Percentiles rank a stretch among this genome's conserved stretches.
phyloP scores from a whole-genome alignment of 1,284 basidiomycete genomes.

The Boletus semigastroideus region DNA sequence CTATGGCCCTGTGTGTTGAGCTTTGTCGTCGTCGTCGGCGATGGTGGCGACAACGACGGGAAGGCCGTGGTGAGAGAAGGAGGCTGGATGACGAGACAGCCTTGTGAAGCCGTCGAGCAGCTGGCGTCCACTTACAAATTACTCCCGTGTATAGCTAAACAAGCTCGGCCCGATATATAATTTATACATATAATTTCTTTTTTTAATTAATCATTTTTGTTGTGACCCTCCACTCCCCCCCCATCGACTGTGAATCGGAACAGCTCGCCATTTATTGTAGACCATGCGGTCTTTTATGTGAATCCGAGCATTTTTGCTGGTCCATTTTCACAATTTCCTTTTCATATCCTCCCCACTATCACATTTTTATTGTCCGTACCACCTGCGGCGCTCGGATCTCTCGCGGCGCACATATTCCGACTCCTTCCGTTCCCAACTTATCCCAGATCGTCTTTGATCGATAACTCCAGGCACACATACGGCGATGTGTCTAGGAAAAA shows the following conservation, averaged over 20 bases:
- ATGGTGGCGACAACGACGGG: constrained; percentile 6
- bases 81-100: constrained; percentile 11
- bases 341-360: neutral
- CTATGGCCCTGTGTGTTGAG: neutral
- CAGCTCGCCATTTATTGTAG: neutral
- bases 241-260: constrained; percentile 11
- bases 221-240: neutral
- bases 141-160: constrained; percentile 15
- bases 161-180: constrained; percentile 17
- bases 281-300: constrained; percentile 19
- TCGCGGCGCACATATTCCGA: constrained; percentile 8
- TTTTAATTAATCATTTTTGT: neutral
- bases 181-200: neutral
- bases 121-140: constrained; percentile 23
- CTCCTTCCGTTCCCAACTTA: constrained; percentile 9
- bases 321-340: constrained; percentile 14
- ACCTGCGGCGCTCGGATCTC: constrained; percentile 11
- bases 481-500: constrained; percentile 8
- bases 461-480: constrained; percentile 15
- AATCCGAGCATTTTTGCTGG: constrained; percentile 1
- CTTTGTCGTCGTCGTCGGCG: constrained; percentile 18
- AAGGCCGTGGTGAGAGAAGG: constrained; percentile 20
- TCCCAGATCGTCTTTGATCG: constrained; percentile 17
- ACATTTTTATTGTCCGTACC: neutral
- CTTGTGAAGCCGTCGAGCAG: constrained; percentile 14